Conservation (phyloP, 1,284 basidiomycete species). For the Ceratobasidium sp. region DNA sequence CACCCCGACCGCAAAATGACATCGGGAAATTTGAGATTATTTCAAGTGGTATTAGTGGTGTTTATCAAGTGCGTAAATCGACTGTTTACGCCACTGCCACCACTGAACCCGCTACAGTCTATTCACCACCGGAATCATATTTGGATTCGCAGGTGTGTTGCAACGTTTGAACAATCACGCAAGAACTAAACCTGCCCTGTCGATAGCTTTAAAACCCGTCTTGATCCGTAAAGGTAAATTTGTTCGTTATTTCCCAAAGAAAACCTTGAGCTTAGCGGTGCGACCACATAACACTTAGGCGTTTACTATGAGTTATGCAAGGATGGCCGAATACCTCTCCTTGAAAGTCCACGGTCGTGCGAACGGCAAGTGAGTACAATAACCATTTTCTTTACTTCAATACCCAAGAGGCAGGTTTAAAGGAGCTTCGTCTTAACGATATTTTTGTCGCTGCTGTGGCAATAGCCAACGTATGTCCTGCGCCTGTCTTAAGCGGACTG, state of each 20-base stretch:
- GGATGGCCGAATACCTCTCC: slow-evolving; percentile 42
- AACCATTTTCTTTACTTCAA: background rate
- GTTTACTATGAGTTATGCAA: slow-evolving; percentile 49
- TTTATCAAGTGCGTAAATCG: slow-evolving; percentile 16
- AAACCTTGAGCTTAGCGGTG: background rate
- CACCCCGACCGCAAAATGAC: background rate
- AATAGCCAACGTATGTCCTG: slow-evolving; percentile 55
- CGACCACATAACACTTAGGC: slow-evolving; percentile 31
- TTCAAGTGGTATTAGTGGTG: slow-evolving; percentile 26
- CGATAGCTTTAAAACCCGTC: slow-evolving; percentile 51
- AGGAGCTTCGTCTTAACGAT: slow-evolving; percentile 53
- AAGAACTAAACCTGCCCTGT: background rate
- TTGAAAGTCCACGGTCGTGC: slow-evolving; percentile 30
- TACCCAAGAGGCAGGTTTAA: background rate
- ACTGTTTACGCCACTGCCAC: background rate
- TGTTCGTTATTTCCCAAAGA: background rate
- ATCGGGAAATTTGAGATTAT: background rate
- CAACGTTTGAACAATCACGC: background rate
- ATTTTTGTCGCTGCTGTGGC: slow-evolving; percentile 58
- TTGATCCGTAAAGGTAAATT: slow-evolving; percentile 51
- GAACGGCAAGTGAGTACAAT: slow-evolving; percentile 7
- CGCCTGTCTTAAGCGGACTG: background rate
- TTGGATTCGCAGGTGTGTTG: slow-evolving; percentile 50
- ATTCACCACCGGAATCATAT: slow-evolving; percentile 50
- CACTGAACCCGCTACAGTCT: slow-evolving; percentile 38